Evolutionary conservation across 2,329 filamentous ascomycete genomes (phyloP).

Genomic region (Colletotrichum lini): DNA sequence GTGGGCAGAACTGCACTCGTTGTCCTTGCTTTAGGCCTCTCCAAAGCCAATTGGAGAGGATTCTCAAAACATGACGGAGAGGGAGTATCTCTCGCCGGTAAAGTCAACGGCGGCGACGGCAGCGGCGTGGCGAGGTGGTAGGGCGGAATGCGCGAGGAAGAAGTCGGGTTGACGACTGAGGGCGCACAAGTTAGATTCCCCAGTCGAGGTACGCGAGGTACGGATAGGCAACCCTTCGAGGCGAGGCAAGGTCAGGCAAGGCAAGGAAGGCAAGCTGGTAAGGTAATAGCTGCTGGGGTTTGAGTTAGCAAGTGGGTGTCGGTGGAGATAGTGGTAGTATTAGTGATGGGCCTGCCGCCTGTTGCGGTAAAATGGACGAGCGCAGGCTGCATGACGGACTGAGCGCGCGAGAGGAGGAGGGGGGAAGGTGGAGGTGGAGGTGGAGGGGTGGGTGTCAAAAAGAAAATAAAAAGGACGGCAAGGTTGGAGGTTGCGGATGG

Average conservation of each 20-base stretch:
- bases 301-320: slow-evolving; percentile 44
- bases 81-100: slow-evolving; percentile 26
- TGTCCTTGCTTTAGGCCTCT: slow-evolving; percentile 45
- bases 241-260: slow-evolving; percentile 34
- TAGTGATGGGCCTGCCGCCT: slow-evolving; percentile 47
- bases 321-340: slow-evolving; percentile 45
- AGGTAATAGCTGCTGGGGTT: slow-evolving; percentile 33
- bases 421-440: neutral
- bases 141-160: slow-evolving; percentile 13
- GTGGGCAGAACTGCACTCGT: slow-evolving; percentile 30
- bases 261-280: slow-evolving; percentile 27
- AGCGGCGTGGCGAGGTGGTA: slow-evolving; percentile 39
- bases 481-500: slow-evolving; percentile 41
- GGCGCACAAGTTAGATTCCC: slow-evolving; percentile 27
- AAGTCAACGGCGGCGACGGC: slow-evolving; percentile 25
- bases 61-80: slow-evolving; percentile 53
- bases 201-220: slow-evolving; percentile 1
- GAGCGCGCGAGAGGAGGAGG: slow-evolving; percentile 12
- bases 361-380: slow-evolving; percentile 53
- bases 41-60: slow-evolving; percentile 49
- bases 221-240: slow-evolving; percentile 10
- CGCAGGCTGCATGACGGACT: slow-evolving; percentile 40
- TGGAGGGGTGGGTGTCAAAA: slow-evolving; percentile 32
- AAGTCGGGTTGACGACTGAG: slow-evolving; percentile 26
- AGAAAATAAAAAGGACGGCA: slow-evolving; percentile 35